These are phyloP conservation scores for Colletotrichum liaoningense DNA, from an alignment of 2,329 filamentous ascomycete species.

Conservation along the genomic window DNA sequence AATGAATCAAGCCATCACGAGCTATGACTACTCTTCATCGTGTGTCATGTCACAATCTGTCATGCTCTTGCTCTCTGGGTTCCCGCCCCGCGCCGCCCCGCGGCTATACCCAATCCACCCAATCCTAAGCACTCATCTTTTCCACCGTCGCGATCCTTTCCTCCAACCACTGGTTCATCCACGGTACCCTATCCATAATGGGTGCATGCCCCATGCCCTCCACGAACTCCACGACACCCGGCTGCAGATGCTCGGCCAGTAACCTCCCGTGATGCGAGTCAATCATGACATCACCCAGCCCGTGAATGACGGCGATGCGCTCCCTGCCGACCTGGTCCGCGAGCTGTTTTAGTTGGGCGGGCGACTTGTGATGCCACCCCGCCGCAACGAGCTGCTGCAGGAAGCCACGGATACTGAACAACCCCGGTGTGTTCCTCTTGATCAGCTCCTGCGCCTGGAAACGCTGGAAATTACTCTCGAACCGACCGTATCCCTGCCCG, in stretches of 20 bases:
- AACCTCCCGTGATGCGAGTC: conserved; percentile 75
- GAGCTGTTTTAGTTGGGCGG: conserved; percentile 72
- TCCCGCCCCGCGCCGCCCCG: neutral
- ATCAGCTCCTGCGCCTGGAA: conserved; percentile 83
- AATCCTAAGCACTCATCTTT: conserved; percentile 47
- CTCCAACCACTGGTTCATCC: conserved; percentile 75
- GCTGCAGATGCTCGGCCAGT: conserved; percentile 73
- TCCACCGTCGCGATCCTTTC: conserved; percentile 65
- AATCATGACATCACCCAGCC: conserved; percentile 83
- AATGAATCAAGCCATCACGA: conserved; percentile 24
- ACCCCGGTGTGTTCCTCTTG: conserved; percentile 72
- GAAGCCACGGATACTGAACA: conserved; percentile 76
- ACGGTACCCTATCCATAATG: conserved; percentile 75
- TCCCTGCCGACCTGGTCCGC: conserved; percentile 77
- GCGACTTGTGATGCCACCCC: conserved; percentile 81
- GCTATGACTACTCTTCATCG: neutral
- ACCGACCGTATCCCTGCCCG: conserved; percentile 59
- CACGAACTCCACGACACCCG: conserved; percentile 71
- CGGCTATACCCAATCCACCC: neutral
- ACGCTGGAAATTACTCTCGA: conserved; percentile 82
- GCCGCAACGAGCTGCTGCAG: conserved; percentile 82
- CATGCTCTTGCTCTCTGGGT: neutral
- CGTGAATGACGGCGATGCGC: conserved; percentile 83
- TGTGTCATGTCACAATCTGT: neutral
- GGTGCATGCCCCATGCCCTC: conserved; percentile 82